Conservation (phyloP, 345 rosid genomes). For the Populus euphratica region DNA sequence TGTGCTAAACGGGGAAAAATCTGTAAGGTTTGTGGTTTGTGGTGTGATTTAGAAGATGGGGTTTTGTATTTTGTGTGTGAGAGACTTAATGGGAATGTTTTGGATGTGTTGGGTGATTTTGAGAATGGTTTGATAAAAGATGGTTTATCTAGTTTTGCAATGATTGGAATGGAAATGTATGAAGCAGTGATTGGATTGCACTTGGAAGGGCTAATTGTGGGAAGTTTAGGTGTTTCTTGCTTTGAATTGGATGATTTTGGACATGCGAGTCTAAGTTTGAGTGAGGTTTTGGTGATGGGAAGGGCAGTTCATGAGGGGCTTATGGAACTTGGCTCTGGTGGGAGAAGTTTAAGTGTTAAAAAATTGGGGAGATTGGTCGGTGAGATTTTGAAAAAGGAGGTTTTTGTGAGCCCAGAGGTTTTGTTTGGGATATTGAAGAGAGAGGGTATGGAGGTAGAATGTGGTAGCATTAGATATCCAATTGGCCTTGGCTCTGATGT, state of each 20-base stretch:
- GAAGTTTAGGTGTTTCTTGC: slow-evolving; percentile 56
- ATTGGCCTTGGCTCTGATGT: slow-evolving; percentile 54
- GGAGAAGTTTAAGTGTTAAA: slow-evolving; percentile 27
- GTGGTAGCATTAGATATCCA: slow-evolving; percentile 21
- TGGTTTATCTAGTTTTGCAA: slow-evolving; percentile 44
- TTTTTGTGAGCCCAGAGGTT: slow-evolving; percentile 64
- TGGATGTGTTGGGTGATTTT: slow-evolving; percentile 16
- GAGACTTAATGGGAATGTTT: slow-evolving; percentile 28
- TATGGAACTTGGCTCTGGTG: slow-evolving; percentile 21
- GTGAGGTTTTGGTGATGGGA: slow-evolving; percentile 44
- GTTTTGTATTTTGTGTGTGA: slow-evolving; percentile 58
- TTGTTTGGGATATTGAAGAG: slow-evolving; percentile 45
- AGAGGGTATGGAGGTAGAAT: slow-evolving; percentile 26
- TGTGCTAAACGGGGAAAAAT: slow-evolving; percentile 30
- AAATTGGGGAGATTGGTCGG: slow-evolving; percentile 29
- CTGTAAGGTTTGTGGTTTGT: slow-evolving; percentile 60
- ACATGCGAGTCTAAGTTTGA: slow-evolving; percentile 51
- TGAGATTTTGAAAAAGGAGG: slow-evolving; percentile 32
- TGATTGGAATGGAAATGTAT: slow-evolving; percentile 65
- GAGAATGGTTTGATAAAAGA: slow-evolving; percentile 28
- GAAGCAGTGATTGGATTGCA: slow-evolving; percentile 61
- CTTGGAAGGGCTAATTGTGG: slow-evolving; percentile 47
- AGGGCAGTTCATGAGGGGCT: slow-evolving; percentile 30
- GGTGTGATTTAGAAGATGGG: slow-evolving; percentile 62
- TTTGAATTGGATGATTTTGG: slow-evolving; percentile 58